Conservation (phyloP, 768 basidiomycete species). For the Auriculariales sp. region DNA sequence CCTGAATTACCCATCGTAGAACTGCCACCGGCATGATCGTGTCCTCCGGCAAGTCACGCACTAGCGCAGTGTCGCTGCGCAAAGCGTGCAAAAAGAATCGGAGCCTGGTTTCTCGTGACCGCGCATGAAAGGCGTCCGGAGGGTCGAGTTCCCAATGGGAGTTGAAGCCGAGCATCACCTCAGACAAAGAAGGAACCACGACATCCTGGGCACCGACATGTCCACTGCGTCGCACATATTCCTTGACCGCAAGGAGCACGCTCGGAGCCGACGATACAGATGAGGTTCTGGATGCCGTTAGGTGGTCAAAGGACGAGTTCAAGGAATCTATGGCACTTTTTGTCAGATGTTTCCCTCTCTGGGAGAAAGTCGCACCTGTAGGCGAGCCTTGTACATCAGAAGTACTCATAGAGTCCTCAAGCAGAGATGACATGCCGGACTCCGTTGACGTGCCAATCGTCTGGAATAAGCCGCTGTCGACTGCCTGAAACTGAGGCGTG, state of each 20-base stretch:
- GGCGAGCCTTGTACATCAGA: not conserved
- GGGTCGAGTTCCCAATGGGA: slow-evolving; percentile 19
- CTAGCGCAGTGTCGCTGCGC: slow-evolving; percentile 33
- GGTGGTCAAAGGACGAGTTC: slow-evolving; percentile 31
- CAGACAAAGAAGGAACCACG: slow-evolving; percentile 31
- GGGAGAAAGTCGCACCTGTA: not conserved
- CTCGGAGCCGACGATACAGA: slow-evolving; percentile 19
- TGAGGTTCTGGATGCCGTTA: slow-evolving; percentile 13
- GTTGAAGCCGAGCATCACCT: slow-evolving; percentile 30
- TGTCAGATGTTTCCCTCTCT: too few relatives aligned
- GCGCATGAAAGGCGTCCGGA: slow-evolving; percentile 32
- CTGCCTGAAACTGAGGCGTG: slow-evolving; percentile 10
- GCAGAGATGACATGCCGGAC: not conserved
- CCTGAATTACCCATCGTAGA: slow-evolving; percentile 45
- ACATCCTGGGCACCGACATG: slow-evolving; percentile 47
- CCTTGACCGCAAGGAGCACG: slow-evolving; percentile 25
- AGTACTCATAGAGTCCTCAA: not conserved
- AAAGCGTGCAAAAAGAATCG: slow-evolving; percentile 41
- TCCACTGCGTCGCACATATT: slow-evolving; percentile 58
- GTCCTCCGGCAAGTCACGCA: slow-evolving; percentile 33
- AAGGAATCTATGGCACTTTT: slow-evolving; percentile 22
- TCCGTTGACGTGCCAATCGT: not conserved
- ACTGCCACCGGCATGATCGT: slow-evolving; percentile 37
- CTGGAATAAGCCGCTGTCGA: slow-evolving; percentile 8
- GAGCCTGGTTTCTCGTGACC: slow-evolving; percentile 35